Conservation (phyloP, 371 early-diverging fungal species). For the Mortierella sp. region DNA sequence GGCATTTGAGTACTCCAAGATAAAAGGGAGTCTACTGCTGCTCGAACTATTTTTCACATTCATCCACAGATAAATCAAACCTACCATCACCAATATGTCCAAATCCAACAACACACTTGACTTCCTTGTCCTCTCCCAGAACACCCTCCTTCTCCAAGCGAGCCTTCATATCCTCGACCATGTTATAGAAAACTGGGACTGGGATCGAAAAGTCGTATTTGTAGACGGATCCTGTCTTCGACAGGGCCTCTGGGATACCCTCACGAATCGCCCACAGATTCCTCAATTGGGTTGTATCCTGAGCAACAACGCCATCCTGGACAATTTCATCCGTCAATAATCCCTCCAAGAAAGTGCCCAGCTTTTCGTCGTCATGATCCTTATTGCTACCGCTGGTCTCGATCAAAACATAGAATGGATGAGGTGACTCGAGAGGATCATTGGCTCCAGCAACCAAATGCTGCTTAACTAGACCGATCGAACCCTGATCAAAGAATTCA, state of each 20-base stretch:
- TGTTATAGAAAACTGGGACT: slow-evolving; percentile 81
- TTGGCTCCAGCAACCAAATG: slow-evolving; percentile 68
- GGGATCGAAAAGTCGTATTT: slow-evolving; percentile 95
- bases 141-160: slow-evolving; percentile 71
- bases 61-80: not conserved
- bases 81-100: slow-evolving; percentile 90
- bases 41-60: not conserved
- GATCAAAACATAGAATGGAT: slow-evolving; percentile 91
- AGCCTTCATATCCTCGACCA: slow-evolving; percentile 84
- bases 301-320: slow-evolving; percentile 91
- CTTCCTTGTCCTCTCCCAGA: slow-evolving; percentile 62
- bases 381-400: slow-evolving; percentile 94
- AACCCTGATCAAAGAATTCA: slow-evolving; percentile 92
- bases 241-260: slow-evolving; percentile 90
- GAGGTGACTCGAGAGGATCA: slow-evolving; percentile 69
- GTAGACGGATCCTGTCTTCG: slow-evolving; percentile 85
- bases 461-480: slow-evolving; percentile 76
- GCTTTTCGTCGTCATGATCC: slow-evolving; percentile 93
- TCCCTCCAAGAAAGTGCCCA: slow-evolving; percentile 72
- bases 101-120: slow-evolving; percentile 88
- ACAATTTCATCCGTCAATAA: slow-evolving; percentile 78
- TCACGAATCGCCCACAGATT: slow-evolving; percentile 93
- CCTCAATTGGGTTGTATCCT: slow-evolving; percentile 77
- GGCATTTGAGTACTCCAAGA: not conserved
- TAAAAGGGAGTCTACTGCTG: not conserved